Evolutionary conservation across 441 rosid species (phyloP), one percentile per base, ranked within the genome.

Genomic region (Flueggea neowawraea): DNA sequence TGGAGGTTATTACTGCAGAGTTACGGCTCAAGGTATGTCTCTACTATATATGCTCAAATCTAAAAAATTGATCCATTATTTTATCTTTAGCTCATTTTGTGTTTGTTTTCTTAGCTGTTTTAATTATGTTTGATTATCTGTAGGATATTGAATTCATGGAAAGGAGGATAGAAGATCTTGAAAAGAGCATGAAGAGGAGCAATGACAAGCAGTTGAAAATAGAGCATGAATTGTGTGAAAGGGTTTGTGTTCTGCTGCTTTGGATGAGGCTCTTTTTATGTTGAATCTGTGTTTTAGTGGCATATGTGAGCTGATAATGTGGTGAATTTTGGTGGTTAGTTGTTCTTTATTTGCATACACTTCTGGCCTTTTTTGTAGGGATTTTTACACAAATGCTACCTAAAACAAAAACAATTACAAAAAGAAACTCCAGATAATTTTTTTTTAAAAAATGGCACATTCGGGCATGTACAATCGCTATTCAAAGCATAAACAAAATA

Each of bases 131-230:
- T 58, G 6, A 15, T 60, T 48, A 52, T 64, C 44, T 80, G 69
- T 61, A 95, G 99, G 99, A 95, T 86, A 69, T 91, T 73, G 99
- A 95, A 69, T 95, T 88, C 55, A 68, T 86, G 66, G 91, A 82
- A 66, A 91, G 82, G 70, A 95, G 76, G 80, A 57, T 88, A 61
- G 98, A 95, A 55, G 98, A 95, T 80, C 57, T 91, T 10, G 95
- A 91, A 76, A 95, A 91, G 86, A 89, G 96, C 95, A 88, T 95
- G 97, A 95, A 88, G 84, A 90, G 97, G 80, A 95, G 99, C 91
- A 95, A 95, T 69, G 97, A 95, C 81, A 92, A 95, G 76, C 90
- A 81, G 71, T 80, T 95, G 0, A 95, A 92, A 80, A 64, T 90
- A 61, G 98, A 95, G 82, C 86, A 36, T 61, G 99, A 95, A 63